Evolutionary conservation across 179 eudicot genomes (phyloP).

Genomic region (Patellifolia procumbens): DNA sequence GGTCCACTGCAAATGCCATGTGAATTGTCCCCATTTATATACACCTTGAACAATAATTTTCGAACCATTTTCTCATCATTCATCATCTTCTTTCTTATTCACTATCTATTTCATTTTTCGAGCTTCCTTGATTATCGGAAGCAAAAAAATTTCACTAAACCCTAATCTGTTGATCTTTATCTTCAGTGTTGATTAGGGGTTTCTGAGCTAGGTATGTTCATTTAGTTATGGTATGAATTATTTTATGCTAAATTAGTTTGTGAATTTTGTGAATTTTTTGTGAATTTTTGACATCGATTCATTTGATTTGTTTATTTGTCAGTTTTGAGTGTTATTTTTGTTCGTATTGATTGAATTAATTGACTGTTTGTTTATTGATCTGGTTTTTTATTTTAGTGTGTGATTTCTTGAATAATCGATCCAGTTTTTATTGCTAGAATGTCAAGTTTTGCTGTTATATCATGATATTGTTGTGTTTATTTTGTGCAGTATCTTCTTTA

Average conservation of each 20-base stretch:
- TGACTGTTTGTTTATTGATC: neutral
- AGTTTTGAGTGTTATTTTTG: neutral
- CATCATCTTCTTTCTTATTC: neutral
- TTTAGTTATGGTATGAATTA: neutral
- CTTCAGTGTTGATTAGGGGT: neutral
- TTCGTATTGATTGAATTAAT: neutral
- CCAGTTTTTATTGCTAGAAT: neutral
- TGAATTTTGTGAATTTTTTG: neutral
- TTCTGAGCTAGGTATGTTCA: neutral
- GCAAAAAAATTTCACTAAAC: neutral
- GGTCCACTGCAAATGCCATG: neutral
- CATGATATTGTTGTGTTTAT: neutral
- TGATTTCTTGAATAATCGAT: neutral
- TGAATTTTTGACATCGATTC: neutral
- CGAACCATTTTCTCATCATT: neutral
- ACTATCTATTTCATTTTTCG: neutral
- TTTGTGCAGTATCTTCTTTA: neutral
- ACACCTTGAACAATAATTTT: neutral
- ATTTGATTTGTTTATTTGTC: neutral
- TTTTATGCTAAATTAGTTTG: neutral
- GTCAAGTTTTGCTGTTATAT: neutral
- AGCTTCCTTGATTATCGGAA: neutral
- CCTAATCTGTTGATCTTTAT: neutral
- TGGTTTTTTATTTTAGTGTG: neutral
- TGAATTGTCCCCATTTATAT: neutral